Percentiles rank a stretch among this genome's conserved stretches.
These are phyloP conservation scores for Hyaloscypha bicolor DNA, from an alignment of 495 filamentous ascomycete species.

Conservation along the genomic window DNA sequence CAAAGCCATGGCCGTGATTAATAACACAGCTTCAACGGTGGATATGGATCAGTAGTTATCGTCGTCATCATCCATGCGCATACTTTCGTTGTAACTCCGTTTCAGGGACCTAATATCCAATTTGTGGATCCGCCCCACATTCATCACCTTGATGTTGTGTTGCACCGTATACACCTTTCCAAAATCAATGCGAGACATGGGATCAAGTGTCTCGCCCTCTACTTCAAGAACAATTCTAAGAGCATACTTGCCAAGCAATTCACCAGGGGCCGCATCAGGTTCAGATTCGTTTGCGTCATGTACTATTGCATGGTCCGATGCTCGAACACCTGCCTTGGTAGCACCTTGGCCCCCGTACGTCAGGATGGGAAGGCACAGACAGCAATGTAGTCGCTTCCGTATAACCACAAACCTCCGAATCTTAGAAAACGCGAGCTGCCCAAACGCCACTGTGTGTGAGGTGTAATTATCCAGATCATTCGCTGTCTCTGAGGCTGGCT, in stretches of 20 bases:
- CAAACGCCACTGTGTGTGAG: background rate
- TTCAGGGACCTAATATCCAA: background rate
- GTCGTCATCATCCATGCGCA: too few species aligned
- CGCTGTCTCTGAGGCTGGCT: background rate
- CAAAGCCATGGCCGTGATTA: too few species aligned
- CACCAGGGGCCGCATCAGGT: too few species aligned
- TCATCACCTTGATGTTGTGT: conserved; percentile 13
- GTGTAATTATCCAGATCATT: background rate
- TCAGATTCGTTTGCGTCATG: background rate
- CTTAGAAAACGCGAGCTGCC: background rate
- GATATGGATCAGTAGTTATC: too few species aligned
- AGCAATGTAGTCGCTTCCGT: background rate
- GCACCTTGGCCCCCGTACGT: conserved; percentile 15
- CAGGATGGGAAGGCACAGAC: conserved; percentile 7
- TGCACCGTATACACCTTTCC: conserved; percentile 20
- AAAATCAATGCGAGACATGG: conserved; percentile 14
- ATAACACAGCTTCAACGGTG: too few species aligned
- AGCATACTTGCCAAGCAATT: too few species aligned
- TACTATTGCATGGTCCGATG: conserved; percentile 3
- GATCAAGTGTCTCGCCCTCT: conserved; percentile 12
- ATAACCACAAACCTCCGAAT: conserved; percentile 13
- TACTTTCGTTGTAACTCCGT: too few species aligned
- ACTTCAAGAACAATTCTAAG: too few species aligned
- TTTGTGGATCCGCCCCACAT: background rate
- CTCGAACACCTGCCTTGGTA: background rate